phyloP scores from a whole-genome alignment of 257 asterid genomes.

The Fraxinus cuspidata region DNA sequence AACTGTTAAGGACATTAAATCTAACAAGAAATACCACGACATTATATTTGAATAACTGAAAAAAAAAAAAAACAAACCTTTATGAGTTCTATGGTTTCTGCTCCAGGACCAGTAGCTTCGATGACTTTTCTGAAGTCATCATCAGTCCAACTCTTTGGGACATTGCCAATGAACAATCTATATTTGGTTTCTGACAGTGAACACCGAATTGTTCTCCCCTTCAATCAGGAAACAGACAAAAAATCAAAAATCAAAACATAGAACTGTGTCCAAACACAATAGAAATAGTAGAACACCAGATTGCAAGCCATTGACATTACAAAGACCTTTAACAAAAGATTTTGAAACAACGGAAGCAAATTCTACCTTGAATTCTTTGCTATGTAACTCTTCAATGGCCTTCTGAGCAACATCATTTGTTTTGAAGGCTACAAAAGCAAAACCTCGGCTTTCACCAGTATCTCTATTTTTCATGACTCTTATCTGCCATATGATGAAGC shows the following conservation, averaged over 20 bases:
- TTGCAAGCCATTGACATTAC: slow-evolving; percentile 17
- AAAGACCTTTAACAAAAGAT: slow-evolving; percentile 1
- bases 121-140: slow-evolving; percentile 73
- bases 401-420: slow-evolving; percentile 83
- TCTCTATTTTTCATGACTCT: slow-evolving; percentile 88
- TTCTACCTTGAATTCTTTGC: slow-evolving; percentile 83
- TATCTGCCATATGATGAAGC: slow-evolving; percentile 55
- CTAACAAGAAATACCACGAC: slow-evolving; percentile 23
- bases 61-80: slow-evolving; percentile 47
- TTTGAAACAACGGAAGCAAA: slow-evolving; percentile 9
- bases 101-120: slow-evolving; percentile 88
- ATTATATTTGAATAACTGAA: slow-evolving; percentile 17
- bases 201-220: slow-evolving; percentile 90
- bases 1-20: not conserved
- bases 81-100: slow-evolving; percentile 87
- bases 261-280: slow-evolving; percentile 14
- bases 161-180: slow-evolving; percentile 89
- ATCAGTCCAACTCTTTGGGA: slow-evolving; percentile 85
- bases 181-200: slow-evolving; percentile 93
- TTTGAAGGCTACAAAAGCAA: slow-evolving; percentile 89
- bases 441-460: slow-evolving; percentile 97
- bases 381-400: slow-evolving; percentile 79
- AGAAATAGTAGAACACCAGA: not conserved
- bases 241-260: not conserved
- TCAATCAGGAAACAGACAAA: slow-evolving; percentile 37